Evolutionary conservation across 225 moss, liverwort and hornwort species (phyloP), one percentile per base, ranked within the genome.

Genomic region (Antitrichia curtipendula): DNA sequence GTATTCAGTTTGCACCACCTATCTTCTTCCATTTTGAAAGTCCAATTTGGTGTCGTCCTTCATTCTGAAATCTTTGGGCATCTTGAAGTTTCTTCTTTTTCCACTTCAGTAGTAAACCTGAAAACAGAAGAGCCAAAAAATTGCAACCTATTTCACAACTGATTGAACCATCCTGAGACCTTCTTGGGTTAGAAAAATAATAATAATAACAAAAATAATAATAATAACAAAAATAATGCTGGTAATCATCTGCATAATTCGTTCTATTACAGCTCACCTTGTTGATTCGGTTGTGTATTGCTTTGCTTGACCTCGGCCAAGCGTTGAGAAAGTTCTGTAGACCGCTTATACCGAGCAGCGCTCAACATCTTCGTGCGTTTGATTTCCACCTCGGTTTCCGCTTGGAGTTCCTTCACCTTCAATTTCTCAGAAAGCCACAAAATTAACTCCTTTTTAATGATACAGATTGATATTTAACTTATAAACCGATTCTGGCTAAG

Each of bases 41-140:
- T 50, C 47, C 80, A 69, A 17, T 89, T 82, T 52, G 50, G 20
- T 16, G 52, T 72, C 58, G 84, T 76, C 49, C 75, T 80, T 90
- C 79, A 41, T 58, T 78, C 57, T 58, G 57, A 19, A 66, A 38
- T 75, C 79, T 88, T 63, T 81, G 90, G 62, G 56, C 83, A 53
- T 63, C 87, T 90, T 88, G 86, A 60, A 90, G 88, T 91, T 92
- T 92, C 59, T 93, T 95, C 82, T 87, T 95, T 72, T 91, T 95
- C 96, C 96, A 96, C 43, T 90, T 92, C 75, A 90, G 90, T 73
- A 94, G 90, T 62, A 93, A 73, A 49, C 92, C 95, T 92, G 77
- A 63, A 89, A 80, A 8, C 13, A 70, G 41, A 63, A 57, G 53
- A 74, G 65, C 19, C 25, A 36, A 11, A 2, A 8, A 25, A 38